These are phyloP conservation scores for Spirogloea muscicola DNA, from an alignment of 139 green algal genomes.

Conservation along the genomic window DNA sequence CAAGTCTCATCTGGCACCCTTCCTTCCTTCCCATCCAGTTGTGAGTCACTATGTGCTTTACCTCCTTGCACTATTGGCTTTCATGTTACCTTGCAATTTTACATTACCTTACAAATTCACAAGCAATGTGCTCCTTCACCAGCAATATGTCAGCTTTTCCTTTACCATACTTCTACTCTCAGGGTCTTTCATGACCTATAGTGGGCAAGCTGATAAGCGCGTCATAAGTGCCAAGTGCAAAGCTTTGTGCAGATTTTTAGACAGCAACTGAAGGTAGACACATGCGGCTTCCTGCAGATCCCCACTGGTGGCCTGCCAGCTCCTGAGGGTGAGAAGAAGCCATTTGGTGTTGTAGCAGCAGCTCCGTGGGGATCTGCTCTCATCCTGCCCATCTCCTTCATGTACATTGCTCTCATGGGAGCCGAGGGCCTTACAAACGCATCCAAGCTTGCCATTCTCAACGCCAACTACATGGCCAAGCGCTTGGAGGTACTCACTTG, in stretches of 20 bases:
- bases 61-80: too few relatives aligned
- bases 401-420: slow-evolving; percentile 98
- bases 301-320: slow-evolving; percentile 71
- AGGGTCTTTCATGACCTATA: too few relatives aligned
- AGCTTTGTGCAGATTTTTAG: too few relatives aligned
- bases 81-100: too few relatives aligned
- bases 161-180: too few relatives aligned
- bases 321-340: slow-evolving; percentile 50
- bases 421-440: slow-evolving; percentile 73
- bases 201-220: too few relatives aligned
- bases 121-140: too few relatives aligned
- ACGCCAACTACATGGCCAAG: slow-evolving; percentile 98
- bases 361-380: slow-evolving; percentile 72
- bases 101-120: too few relatives aligned
- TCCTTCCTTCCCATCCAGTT: slow-evolving; percentile 87
- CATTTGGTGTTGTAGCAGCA: slow-evolving; percentile 86
- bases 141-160: not conserved
- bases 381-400: slow-evolving; percentile 96
- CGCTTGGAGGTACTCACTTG: slow-evolving; percentile 66
- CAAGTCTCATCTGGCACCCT: slow-evolving; percentile 91
- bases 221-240: too few relatives aligned
- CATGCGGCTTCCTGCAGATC: slow-evolving; percentile 52
- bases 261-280: too few relatives aligned
- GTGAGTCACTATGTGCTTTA: slow-evolving; percentile 9
- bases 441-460: slow-evolving; percentile 77